These are phyloP conservation scores for Cordyceps cateniannulata DNA, from an alignment of 2,329 filamentous ascomycete genomes.

Conservation along the genomic window DNA sequence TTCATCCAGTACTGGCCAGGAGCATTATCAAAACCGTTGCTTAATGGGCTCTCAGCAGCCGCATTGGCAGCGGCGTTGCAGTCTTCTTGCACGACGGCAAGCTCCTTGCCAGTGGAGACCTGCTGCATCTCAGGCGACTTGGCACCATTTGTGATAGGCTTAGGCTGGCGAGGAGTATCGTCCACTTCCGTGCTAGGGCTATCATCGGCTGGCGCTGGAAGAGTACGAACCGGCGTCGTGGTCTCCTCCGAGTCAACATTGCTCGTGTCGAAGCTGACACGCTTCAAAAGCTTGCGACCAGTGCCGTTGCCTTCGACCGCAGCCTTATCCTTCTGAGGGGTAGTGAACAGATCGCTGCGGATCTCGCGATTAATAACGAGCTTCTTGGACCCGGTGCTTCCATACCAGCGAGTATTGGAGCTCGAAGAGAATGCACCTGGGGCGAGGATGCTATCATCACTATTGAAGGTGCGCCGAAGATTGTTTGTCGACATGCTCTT, in stretches of 20 bases:
- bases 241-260: conserved; percentile 33
- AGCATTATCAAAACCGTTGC: conserved; percentile 34
- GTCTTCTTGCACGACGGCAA: conserved; percentile 74
- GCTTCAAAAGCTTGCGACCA: conserved; percentile 63
- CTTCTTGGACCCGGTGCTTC: conserved; percentile 73
- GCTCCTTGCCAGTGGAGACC: conserved; percentile 60
- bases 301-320: conserved; percentile 32
- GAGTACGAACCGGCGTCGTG: conserved; percentile 26
- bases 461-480: conserved; percentile 71
- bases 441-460: conserved; percentile 78
- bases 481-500: conserved; percentile 89
- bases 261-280: conserved; percentile 83
- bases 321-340: conserved; percentile 48
- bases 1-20: conserved; percentile 83
- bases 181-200: conserved; percentile 24
- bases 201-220: conserved; percentile 29
- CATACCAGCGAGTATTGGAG: conserved; percentile 55
- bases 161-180: conserved; percentile 44
- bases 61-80: conserved; percentile 30
- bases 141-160: conserved; percentile 37
- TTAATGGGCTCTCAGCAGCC: conserved; percentile 18
- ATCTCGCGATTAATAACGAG: conserved; percentile 87
- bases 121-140: conserved; percentile 62
- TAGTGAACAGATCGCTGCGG: conserved; percentile 63
- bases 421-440: conserved; percentile 78